Evolutionary conservation across 352 stramenopile genomes (phyloP).

Genomic region (Pythium biforme): DNA sequence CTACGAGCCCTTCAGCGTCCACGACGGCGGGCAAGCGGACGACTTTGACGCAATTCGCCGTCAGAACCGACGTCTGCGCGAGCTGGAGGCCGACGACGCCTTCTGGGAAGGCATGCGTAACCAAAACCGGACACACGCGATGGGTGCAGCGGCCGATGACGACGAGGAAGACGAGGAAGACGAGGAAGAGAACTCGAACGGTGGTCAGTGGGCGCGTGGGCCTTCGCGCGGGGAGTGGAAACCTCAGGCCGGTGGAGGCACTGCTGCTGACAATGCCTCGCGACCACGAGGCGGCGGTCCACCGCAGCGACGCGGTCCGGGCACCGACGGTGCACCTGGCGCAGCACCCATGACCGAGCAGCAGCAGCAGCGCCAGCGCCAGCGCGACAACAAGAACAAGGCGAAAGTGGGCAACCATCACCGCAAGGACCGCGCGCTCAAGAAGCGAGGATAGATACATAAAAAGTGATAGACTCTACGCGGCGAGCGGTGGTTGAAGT

Average conservation of each 20-base stretch:
- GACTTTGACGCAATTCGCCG: slow-evolving; percentile 36
- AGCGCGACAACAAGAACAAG: slow-evolving; percentile 62
- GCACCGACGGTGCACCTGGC: neutral
- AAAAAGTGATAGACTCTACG: neutral
- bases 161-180: slow-evolving; percentile 26
- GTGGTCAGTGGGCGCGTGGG: slow-evolving; percentile 10
- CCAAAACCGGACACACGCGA: slow-evolving; percentile 29
- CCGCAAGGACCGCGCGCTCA: slow-evolving; percentile 79
- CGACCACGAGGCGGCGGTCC: slow-evolving; percentile 1
- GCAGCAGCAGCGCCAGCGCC: slow-evolving; percentile 31
- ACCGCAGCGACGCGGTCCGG: neutral
- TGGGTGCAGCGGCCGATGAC: slow-evolving; percentile 17
- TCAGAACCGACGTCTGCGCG: slow-evolving; percentile 33
- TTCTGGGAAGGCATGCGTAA: slow-evolving; percentile 47
- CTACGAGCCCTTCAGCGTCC: slow-evolving; percentile 44
- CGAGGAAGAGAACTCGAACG: slow-evolving; percentile 12
- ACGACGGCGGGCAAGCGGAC: slow-evolving; percentile 28
- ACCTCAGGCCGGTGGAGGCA: neutral
- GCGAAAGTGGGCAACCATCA: slow-evolving; percentile 78
- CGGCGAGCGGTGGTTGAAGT: too few relatives aligned
- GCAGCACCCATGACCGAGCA: slow-evolving; percentile 20
- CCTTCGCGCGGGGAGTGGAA: slow-evolving; percentile 17
- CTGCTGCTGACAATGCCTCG: neutral
- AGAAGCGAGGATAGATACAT: slow-evolving; percentile 62
- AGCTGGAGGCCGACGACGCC: slow-evolving; percentile 34